Percentiles rank a stretch among this genome's conserved stretches.
These are phyloP conservation scores for Rhizopus delemar DNA, from an alignment of 371 early-diverging fungal genomes.

Conservation along the genomic window DNA sequence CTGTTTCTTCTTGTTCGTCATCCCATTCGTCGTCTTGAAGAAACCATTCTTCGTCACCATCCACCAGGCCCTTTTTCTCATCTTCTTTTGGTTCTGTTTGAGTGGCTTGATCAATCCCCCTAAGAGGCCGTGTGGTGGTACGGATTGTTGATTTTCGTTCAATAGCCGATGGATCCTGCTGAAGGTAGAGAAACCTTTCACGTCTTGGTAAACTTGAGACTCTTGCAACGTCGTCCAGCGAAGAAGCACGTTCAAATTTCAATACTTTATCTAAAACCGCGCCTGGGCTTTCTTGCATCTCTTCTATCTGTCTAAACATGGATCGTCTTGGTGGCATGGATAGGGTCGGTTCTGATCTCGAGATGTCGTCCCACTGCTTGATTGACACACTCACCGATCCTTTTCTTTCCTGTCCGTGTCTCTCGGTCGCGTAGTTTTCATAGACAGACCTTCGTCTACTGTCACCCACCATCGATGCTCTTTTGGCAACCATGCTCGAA, in stretches of 20 bases:
- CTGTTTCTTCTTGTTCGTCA: slow-evolving; percentile 34
- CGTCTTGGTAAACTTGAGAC: slow-evolving; percentile 43
- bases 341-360: slow-evolving; percentile 21
- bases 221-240: slow-evolving; percentile 40
- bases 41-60: slow-evolving; percentile 53
- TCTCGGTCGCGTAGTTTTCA: slow-evolving; percentile 36
- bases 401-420: slow-evolving; percentile 18
- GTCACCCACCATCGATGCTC: slow-evolving; percentile 25
- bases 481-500: slow-evolving; percentile 29
- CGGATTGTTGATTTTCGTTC: slow-evolving; percentile 26
- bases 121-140: slow-evolving; percentile 1
- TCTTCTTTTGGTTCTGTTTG: slow-evolving; percentile 26
- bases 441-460: slow-evolving; percentile 38
- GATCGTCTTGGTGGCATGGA: slow-evolving; percentile 27
- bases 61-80: slow-evolving; percentile 37
- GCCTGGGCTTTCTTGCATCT: not conserved
- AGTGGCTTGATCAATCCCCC: slow-evolving; percentile 25
- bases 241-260: slow-evolving; percentile 46
- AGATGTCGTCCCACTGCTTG: slow-evolving; percentile 45
- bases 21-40: slow-evolving; percentile 49
- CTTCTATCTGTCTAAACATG: slow-evolving; percentile 18
- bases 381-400: slow-evolving; percentile 43
- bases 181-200: slow-evolving; percentile 44
- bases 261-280: slow-evolving; percentile 50
- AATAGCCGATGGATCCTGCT: slow-evolving; percentile 41